A percentile compares a stretch with the other conserved stretches of the same genome.
Conservation (phyloP, 441 rosid species). For the Biscutella laevigata region DNA sequence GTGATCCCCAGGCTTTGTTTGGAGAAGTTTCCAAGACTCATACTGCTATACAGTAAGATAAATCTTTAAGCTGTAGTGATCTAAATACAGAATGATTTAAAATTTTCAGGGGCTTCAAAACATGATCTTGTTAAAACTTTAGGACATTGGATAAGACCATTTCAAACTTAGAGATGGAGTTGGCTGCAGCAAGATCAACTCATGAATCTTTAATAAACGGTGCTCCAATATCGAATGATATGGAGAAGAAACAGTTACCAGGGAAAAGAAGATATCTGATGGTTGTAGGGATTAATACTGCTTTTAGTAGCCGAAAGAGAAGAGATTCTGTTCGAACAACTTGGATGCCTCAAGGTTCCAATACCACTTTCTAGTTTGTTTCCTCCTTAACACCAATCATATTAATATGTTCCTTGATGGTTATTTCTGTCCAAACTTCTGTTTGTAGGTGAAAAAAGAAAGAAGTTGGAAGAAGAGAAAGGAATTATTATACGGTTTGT, state of each 20-base stretch:
- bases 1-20: conserved; percentile 40
- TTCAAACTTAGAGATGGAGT: conserved; percentile 43
- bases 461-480: conserved; percentile 58
- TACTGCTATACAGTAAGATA: conserved; percentile 39
- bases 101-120: not conserved
- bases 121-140: conserved; percentile 16
- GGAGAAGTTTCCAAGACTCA: conserved; percentile 32
- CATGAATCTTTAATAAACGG: conserved; percentile 30
- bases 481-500: conserved; percentile 68
- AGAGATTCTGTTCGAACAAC: conserved; percentile 32
- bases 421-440: not conserved
- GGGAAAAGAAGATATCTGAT: conserved; percentile 21
- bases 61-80: conserved; percentile 1
- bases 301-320: conserved; percentile 28
- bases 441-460: conserved; percentile 25
- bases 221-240: conserved; percentile 26
- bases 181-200: conserved; percentile 42
- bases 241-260: conserved; percentile 14
- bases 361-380: not conserved
- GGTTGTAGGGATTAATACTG: conserved; percentile 31
- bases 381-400: not conserved
- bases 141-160: conserved; percentile 44
- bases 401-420: not conserved
- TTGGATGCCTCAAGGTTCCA: conserved; percentile 32
- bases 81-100: not conserved